Conservation (phyloP, 1,139 yeast genomes). For the Saccharomyces uvarum region DNA sequence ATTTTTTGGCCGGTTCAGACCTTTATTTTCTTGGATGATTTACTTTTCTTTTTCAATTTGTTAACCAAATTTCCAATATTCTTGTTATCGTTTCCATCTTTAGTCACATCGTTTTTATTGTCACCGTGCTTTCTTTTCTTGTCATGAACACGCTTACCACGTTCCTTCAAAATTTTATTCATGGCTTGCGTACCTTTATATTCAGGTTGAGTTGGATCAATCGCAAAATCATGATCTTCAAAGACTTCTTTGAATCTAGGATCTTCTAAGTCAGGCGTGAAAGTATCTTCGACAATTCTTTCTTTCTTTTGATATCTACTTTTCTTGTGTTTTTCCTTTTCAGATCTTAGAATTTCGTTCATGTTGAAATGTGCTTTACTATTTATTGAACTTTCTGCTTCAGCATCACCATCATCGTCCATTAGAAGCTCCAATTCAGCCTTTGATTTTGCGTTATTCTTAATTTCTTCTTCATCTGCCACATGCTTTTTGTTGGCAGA, state of each 20-base stretch:
- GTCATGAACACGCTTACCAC: slow-evolving; percentile 47
- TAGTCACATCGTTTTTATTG: slow-evolving; percentile 5
- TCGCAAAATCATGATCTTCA: slow-evolving; percentile 84
- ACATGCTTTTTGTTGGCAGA: slow-evolving; percentile 18
- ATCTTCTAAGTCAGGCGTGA: slow-evolving; percentile 64
- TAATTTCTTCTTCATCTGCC: slow-evolving; percentile 15
- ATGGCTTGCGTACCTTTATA: slow-evolving; percentile 81
- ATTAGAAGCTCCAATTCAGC: slow-evolving; percentile 71
- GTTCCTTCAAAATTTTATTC: slow-evolving; percentile 71
- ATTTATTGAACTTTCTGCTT: slow-evolving; percentile 35
- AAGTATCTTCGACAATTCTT: slow-evolving; percentile 51
- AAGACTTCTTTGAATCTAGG: slow-evolving; percentile 83
- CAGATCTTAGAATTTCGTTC: slow-evolving; percentile 70
- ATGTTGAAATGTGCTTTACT: slow-evolving; percentile 58
- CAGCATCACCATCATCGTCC: slow-evolving; percentile 64
- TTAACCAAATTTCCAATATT: slow-evolving; percentile 22
- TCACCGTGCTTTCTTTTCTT: slow-evolving; percentile 8
- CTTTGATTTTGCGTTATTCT: slow-evolving; percentile 38
- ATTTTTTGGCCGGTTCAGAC: neutral
- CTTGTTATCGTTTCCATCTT: slow-evolving; percentile 3
- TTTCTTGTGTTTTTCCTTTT: slow-evolving; percentile 47
- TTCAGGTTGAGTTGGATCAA: slow-evolving; percentile 83
- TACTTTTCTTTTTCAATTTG: slow-evolving; percentile 24
- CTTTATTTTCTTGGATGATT: slow-evolving; percentile 8
- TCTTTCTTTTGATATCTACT: slow-evolving; percentile 48